Percentiles rank a stretch among this genome's conserved stretches.
phyloP scores from a whole-genome alignment of 352 stramenopile species.

The Thalassiosira mediterranea region DNA sequence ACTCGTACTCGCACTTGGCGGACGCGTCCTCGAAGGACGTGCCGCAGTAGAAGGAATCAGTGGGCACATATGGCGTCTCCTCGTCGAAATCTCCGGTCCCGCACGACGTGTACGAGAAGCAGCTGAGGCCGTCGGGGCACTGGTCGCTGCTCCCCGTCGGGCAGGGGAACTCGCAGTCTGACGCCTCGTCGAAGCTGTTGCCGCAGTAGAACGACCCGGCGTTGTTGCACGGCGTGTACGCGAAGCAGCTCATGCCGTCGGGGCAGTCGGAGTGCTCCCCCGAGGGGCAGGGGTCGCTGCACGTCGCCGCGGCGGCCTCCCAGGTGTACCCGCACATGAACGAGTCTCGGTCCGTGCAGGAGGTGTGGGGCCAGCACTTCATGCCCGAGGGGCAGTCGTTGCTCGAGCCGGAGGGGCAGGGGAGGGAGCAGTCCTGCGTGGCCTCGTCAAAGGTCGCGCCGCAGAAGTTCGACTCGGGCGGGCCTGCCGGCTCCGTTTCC shows the following conservation, averaged over 20 bases:
- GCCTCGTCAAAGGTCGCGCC: conserved; percentile 52
- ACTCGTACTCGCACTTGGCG: conserved; percentile 29
- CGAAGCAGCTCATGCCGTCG: conserved; percentile 49
- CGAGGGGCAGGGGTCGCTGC: conserved; percentile 42
- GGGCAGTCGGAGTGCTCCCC: conserved; percentile 50
- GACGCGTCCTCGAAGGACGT: conserved; percentile 34
- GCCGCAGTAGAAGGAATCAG: conserved; percentile 50
- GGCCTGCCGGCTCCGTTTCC: conserved; percentile 6
- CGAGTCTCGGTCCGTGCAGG: conserved; percentile 51
- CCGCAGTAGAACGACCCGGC: conserved; percentile 53
- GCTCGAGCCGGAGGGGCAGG: conserved; percentile 37
- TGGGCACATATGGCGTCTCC: conserved; percentile 20
- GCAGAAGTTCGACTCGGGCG: conserved; percentile 37
- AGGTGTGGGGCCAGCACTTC: conserved; percentile 42
- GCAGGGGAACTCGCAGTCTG: conserved; percentile 41
- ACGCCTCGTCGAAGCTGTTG: conserved; percentile 42
- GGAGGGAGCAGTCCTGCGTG: conserved; percentile 38
- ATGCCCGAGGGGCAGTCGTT: conserved; percentile 36
- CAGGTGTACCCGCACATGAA: conserved; percentile 57
- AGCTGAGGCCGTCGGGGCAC: conserved; percentile 14
- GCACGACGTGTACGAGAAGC: conserved; percentile 10
- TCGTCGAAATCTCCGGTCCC: not conserved
- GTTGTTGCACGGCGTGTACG: conserved; percentile 56
- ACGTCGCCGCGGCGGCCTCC: conserved; percentile 46
- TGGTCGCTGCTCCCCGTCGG: conserved; percentile 28